phyloP scores from a whole-genome alignment of 306 rosid genomes.

The Corylus americana region DNA sequence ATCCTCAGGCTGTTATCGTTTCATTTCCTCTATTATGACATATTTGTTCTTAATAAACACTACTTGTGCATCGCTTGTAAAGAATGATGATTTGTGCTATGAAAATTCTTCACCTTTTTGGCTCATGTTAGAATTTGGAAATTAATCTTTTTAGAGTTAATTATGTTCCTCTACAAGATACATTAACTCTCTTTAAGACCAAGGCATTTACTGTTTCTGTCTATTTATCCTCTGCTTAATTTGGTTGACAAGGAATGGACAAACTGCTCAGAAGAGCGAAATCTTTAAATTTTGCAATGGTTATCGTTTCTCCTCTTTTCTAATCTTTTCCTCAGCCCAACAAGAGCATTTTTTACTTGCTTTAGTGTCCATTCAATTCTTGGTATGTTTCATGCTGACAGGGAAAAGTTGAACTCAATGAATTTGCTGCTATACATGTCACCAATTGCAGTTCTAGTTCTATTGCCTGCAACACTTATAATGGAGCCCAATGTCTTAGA shows the following conservation, averaged over 20 bases:
- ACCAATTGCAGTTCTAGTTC: constrained; percentile 73
- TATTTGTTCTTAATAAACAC: not conserved
- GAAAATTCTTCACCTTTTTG: not conserved
- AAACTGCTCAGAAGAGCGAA: no score
- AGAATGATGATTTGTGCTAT: not conserved
- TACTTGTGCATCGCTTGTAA: not conserved
- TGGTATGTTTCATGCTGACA: constrained; percentile 40
- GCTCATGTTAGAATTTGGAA: not conserved
- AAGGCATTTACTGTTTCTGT: not conserved
- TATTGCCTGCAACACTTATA: constrained; percentile 83
- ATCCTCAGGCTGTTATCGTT: not conserved
- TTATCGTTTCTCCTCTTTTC: not conserved
- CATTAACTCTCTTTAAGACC: not conserved
- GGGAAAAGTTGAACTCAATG: constrained; percentile 97
- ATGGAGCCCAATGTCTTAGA: constrained; percentile 90
- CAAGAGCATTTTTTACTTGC: not conserved
- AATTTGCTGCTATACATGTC: constrained; percentile 94
- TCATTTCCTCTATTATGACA: not conserved
- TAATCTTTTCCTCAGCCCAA: constrained; percentile 10
- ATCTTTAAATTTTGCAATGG: not conserved
- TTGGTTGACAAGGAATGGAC: not conserved
- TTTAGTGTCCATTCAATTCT: constrained; percentile 11
- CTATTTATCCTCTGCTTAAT: not conserved
- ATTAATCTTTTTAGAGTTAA: not conserved
- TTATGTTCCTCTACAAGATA: not conserved